Percentiles rank a stretch among this genome's conserved stretches.
phyloP scores from a whole-genome alignment of 768 basidiomycete species.

The Heimioporus sp. region DNA sequence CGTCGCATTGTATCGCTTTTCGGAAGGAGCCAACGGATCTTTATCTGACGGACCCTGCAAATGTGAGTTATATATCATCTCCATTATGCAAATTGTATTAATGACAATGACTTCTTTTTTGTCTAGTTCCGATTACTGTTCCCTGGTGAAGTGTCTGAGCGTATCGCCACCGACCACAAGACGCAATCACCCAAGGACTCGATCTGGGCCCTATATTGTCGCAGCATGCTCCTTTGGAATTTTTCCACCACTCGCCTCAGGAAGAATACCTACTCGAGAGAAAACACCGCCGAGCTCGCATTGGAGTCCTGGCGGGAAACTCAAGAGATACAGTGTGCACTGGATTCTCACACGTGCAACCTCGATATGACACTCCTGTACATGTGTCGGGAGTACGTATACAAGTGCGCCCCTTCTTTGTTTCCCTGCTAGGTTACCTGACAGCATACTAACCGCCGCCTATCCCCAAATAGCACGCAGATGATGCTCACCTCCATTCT shows the following conservation, averaged over 20 bases:
- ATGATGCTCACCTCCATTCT: conserved; percentile 63
- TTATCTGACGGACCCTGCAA: conserved; percentile 60
- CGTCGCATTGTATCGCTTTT: conserved; percentile 66
- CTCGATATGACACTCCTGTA: conserved; percentile 66
- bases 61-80: conserved; percentile 43
- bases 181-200: conserved; percentile 67
- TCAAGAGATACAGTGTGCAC: conserved; percentile 60
- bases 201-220: conserved; percentile 80
- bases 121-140: conserved; percentile 51
- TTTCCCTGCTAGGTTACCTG: conserved; percentile 5
- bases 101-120: conserved; percentile 11
- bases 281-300: conserved; percentile 58
- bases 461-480: conserved; percentile 46
- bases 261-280: conserved; percentile 39
- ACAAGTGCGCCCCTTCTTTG: conserved; percentile 53
- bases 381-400: conserved; percentile 66
- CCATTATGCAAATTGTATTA: conserved; percentile 9
- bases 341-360: conserved; percentile 70
- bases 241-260: conserved; percentile 55
- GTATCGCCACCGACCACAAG: conserved; percentile 40
- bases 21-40: conserved; percentile 56
- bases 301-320: conserved; percentile 66
- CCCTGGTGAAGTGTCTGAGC: conserved; percentile 68
- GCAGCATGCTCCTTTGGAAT: conserved; percentile 80
- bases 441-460: conserved; percentile 14